Conservation (phyloP, 2,329 filamentous ascomycete genomes). For the Colletotrichum caudatum region DNA sequence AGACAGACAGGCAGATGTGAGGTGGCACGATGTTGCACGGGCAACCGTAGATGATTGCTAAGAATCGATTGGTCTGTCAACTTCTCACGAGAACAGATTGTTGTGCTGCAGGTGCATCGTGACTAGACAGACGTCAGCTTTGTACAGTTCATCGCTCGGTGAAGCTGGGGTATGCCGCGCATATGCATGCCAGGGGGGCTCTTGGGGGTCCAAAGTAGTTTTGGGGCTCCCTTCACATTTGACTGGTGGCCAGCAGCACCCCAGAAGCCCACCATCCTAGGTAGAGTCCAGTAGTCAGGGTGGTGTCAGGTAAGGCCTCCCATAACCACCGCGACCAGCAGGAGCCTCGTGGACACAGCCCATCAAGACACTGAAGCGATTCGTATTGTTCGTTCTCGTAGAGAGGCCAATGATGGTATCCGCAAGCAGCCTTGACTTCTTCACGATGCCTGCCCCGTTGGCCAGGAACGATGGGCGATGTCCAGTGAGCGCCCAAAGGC, state of each 20-base stretch:
- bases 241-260: not conserved
- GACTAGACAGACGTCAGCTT: not conserved
- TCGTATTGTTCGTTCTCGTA: not conserved
- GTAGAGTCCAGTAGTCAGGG: no score
- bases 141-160: not conserved
- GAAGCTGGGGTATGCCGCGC: not conserved
- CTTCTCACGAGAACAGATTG: not conserved
- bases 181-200: conserved; percentile 7
- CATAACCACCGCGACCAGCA: not conserved
- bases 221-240: not conserved
- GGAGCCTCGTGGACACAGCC: conserved; percentile 9
- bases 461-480: conserved; percentile 2
- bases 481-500: conserved; percentile 3
- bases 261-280: not conserved
- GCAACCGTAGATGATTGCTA: not conserved
- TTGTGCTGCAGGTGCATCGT: not conserved
- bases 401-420: not conserved
- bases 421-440: not conserved
- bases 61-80: not conserved
- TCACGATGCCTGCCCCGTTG: not conserved
- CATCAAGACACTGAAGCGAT: conserved; percentile 9
- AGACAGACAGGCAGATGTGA: conserved; percentile 18
- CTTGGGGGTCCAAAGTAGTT: not conserved
- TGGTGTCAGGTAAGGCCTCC: not conserved
- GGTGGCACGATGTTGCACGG: conserved; percentile 7